phyloP scores from a whole-genome alignment of 2,329 filamentous ascomycete genomes.

The Claviceps arundinis region DNA sequence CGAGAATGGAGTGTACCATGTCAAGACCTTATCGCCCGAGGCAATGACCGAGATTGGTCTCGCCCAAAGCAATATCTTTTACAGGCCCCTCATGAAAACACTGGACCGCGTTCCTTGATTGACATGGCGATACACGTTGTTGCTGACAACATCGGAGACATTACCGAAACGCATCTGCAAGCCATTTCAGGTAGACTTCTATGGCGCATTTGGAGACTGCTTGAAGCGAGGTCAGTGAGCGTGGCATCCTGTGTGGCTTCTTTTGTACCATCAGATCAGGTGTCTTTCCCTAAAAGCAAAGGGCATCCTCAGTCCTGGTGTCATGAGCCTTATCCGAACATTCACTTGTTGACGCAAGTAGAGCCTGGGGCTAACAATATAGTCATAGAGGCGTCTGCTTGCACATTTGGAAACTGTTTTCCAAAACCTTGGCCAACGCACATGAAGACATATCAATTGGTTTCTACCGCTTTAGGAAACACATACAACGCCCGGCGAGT shows the following conservation, averaged over 20 bases:
- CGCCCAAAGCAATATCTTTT: conserved; percentile 17
- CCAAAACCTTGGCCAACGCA: conserved; percentile 18
- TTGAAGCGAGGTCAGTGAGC: conserved; percentile 24
- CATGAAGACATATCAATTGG: conserved; percentile 22
- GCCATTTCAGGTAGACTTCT: conserved; percentile 21
- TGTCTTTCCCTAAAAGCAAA: background rate
- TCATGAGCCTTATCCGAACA: background rate
- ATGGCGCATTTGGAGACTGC: conserved; percentile 26
- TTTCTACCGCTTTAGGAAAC: conserved; percentile 25
- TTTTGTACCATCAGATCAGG: background rate
- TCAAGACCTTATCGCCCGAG: conserved; percentile 10
- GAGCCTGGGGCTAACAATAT: background rate
- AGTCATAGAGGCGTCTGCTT: conserved; percentile 18
- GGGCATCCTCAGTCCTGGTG: background rate
- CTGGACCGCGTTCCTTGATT: conserved; percentile 23
- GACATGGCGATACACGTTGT: conserved; percentile 26
- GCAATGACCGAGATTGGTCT: conserved; percentile 22
- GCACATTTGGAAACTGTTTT: conserved; percentile 28
- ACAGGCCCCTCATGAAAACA: conserved; percentile 14
- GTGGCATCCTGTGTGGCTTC: background rate
- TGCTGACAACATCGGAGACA: conserved; percentile 22
- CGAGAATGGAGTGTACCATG: conserved; percentile 23
- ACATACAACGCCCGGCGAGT: conserved; percentile 23
- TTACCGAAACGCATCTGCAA: conserved; percentile 21
- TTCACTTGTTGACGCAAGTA: background rate